Percentiles rank a stretch among this genome's conserved stretches.
phyloP scores from a whole-genome alignment of 148 eudicot genomes.

The Arbutus unedo region DNA sequence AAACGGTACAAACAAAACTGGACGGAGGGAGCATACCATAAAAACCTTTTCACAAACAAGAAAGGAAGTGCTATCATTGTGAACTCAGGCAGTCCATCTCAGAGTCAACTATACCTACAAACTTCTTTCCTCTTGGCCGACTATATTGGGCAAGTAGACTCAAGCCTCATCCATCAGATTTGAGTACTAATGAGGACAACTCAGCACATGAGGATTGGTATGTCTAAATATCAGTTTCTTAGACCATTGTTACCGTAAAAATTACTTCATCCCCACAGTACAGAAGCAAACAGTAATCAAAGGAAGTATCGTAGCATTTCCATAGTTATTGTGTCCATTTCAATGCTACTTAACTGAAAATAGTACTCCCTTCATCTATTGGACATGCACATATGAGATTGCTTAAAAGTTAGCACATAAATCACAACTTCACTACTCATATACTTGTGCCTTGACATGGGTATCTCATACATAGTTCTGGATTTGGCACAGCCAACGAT shows the following conservation, averaged over 20 bases:
- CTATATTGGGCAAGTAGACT: not conserved
- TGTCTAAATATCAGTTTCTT: not conserved
- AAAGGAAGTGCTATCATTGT: not conserved
- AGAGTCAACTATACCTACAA: not conserved
- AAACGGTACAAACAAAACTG: not conserved
- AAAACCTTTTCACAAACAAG: conserved; percentile 1
- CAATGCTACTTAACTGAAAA: too few relatives aligned
- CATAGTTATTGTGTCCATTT: not conserved
- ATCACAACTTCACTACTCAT: too few relatives aligned
- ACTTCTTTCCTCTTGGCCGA: not conserved
- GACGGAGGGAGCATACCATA: not conserved
- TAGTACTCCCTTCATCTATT: too few relatives aligned
- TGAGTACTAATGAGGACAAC: not conserved
- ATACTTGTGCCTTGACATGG: too few relatives aligned
- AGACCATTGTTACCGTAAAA: not conserved
- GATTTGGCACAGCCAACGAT: too few relatives aligned
- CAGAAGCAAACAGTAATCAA: not conserved
- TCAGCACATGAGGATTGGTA: not conserved
- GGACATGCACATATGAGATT: too few relatives aligned
- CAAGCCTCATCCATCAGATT: not conserved
- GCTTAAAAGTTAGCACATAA: too few relatives aligned
- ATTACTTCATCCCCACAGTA: not conserved
- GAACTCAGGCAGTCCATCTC: not conserved
- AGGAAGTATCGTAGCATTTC: not conserved
- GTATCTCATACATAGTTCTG: too few relatives aligned